Conservation (phyloP, 2,329 filamentous ascomycete species). For the Penicillium sclerotiorum region DNA sequence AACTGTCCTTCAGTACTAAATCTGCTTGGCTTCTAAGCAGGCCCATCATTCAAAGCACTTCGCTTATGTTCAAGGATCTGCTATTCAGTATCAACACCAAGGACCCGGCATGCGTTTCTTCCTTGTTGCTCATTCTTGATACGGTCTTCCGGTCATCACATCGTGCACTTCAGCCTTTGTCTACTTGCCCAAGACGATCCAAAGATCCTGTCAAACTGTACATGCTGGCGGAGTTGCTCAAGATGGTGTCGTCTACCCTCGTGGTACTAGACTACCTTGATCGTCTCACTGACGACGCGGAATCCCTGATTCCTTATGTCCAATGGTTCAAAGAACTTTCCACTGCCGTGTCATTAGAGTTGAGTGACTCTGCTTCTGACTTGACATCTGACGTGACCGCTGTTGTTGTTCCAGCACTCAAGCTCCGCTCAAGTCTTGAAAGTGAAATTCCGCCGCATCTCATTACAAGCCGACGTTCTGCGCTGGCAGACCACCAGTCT, state of each 20-base stretch:
- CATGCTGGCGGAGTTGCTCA: slow-evolving; percentile 43
- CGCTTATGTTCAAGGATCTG: slow-evolving; percentile 46
- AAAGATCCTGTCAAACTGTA: slow-evolving; percentile 43
- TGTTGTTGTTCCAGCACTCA: slow-evolving; percentile 9
- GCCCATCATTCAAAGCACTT: slow-evolving; percentile 56
- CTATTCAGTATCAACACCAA: slow-evolving; percentile 50
- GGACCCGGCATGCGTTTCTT: slow-evolving; percentile 41
- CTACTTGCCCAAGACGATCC: slow-evolving; percentile 37
- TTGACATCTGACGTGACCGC: slow-evolving; percentile 1
- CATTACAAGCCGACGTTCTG: slow-evolving; percentile 30
- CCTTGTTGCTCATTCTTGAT: slow-evolving; percentile 39
- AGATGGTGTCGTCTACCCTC: slow-evolving; percentile 45
- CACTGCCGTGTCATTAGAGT: slow-evolving; percentile 12
- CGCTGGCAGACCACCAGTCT: slow-evolving; percentile 46
- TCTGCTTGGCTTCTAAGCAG: slow-evolving; percentile 55
- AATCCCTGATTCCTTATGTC: slow-evolving; percentile 35
- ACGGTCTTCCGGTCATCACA: slow-evolving; percentile 43
- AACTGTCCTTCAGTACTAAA: slow-evolving; percentile 47
- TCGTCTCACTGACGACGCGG: slow-evolving; percentile 32
- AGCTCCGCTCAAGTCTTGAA: slow-evolving; percentile 9
- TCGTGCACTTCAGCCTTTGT: slow-evolving; percentile 40
- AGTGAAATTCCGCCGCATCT: slow-evolving; percentile 22
- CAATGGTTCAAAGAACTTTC: slow-evolving; percentile 45
- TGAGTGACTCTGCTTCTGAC: background rate
- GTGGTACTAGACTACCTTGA: slow-evolving; percentile 52